These are phyloP conservation scores for Oryza glumipatula DNA, from an alignment of 176 grass and related monocot genomes.

Conservation along the genomic window DNA sequence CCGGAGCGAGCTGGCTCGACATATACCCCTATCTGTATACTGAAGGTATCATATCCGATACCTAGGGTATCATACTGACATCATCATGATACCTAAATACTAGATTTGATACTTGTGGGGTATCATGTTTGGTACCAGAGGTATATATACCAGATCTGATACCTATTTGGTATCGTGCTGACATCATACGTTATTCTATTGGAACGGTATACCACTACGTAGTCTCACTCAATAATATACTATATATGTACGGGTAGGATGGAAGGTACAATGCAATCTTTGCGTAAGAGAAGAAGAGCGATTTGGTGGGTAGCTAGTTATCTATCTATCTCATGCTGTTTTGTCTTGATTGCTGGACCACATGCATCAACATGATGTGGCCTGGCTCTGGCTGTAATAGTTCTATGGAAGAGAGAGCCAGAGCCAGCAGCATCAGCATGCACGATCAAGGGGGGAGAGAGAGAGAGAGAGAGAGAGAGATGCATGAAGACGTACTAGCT, in stretches of 20 bases:
- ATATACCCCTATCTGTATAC: too few relatives aligned
- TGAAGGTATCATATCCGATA: too few relatives aligned
- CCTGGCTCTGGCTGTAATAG: not conserved
- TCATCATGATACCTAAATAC: too few relatives aligned
- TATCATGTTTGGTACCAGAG: too few relatives aligned
- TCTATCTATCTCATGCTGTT: not conserved
- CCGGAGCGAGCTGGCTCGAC: too few relatives aligned
- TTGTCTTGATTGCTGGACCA: constrained; percentile 7
- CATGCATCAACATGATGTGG: not conserved
- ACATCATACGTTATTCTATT: too few relatives aligned
- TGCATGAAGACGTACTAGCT: not conserved
- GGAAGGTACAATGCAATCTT: constrained; percentile 30
- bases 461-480: not conserved
- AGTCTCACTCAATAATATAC: not conserved
- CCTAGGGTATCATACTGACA: too few relatives aligned
- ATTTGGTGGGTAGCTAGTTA: constrained; percentile 10
- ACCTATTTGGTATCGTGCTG: too few relatives aligned
- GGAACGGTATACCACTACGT: too few relatives aligned
- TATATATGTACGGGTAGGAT: not conserved
- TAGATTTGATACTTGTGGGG: too few relatives aligned
- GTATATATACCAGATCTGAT: too few relatives aligned
- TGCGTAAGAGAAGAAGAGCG: constrained; percentile 13
- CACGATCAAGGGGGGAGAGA: not conserved
- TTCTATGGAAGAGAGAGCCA: not conserved
- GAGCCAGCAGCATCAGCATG: not conserved